Conservation (phyloP, 208 protist species). For the Entamoeba moshkovskii region DNA sequence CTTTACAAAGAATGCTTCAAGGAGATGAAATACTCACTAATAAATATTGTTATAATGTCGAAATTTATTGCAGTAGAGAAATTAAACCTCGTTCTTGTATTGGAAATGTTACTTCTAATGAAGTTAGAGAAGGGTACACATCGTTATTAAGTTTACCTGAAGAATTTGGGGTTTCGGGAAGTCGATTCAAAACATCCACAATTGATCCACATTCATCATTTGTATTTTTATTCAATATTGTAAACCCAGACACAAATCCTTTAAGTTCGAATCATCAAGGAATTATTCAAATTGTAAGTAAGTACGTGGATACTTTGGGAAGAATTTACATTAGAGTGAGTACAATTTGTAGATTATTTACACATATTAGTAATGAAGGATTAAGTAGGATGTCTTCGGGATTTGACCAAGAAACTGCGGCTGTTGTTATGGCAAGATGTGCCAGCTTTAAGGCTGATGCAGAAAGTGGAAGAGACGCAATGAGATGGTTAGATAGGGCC, state of each 20-base stretch:
- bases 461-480: background rate
- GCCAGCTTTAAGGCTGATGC: conserved; percentile 12
- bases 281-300: conserved; percentile 11
- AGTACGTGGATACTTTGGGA: background rate
- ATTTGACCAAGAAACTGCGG: conserved; percentile 31
- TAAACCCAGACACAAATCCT: background rate
- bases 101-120: no score
- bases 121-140: no score
- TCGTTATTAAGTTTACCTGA: no score
- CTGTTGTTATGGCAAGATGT: conserved; percentile 7
- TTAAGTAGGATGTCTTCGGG: background rate
- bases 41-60: no score
- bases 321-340: conserved; percentile 1
- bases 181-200: no score
- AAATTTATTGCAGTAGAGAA: background rate
- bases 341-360: background rate
- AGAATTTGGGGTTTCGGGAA: no score
- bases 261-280: background rate
- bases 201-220: no score
- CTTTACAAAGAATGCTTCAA: background rate
- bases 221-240: conserved; percentile 8
- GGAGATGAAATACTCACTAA: background rate
- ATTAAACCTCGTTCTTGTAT: background rate
- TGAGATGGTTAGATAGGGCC: conserved; percentile 10
- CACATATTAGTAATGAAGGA: no score